Percentiles rank a stretch among this genome's conserved stretches.
These are phyloP conservation scores for Argentina anserina DNA, from an alignment of 306 rosid genomes.

Conservation along the genomic window DNA sequence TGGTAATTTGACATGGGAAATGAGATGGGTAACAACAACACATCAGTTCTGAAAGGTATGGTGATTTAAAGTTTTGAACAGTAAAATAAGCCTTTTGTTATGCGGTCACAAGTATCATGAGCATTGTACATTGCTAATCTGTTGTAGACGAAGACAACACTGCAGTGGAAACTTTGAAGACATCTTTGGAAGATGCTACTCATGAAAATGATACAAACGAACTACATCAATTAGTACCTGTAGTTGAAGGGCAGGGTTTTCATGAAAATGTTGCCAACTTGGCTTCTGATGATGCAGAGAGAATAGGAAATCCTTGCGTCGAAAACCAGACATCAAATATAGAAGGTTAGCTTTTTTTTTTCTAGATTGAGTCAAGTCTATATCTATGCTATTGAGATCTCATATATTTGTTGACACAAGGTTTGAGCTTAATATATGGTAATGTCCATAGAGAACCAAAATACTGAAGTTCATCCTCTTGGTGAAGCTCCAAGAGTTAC, in stretches of 20 bases:
- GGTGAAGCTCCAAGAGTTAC: slow-evolving; percentile 28
- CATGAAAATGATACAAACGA: slow-evolving; percentile 26
- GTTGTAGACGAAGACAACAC: slow-evolving; percentile 57
- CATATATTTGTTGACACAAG: neutral
- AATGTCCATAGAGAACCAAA: slow-evolving; percentile 33
- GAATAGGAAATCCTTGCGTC: slow-evolving; percentile 8
- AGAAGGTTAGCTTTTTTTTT: slow-evolving; percentile 19
- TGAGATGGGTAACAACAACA: slow-evolving; percentile 81
- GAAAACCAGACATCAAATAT: slow-evolving; percentile 14
- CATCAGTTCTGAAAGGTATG: slow-evolving; percentile 66
- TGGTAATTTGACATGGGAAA: slow-evolving; percentile 62
- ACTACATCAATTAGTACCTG: slow-evolving; percentile 28
- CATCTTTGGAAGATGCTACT: slow-evolving; percentile 21
- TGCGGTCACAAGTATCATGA: neutral
- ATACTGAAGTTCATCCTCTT: slow-evolving; percentile 24
- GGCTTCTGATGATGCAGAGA: slow-evolving; percentile 26
- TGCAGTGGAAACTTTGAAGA: slow-evolving; percentile 34
- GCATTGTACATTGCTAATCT: slow-evolving; percentile 8
- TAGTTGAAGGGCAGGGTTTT: slow-evolving; percentile 25
- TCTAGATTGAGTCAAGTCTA: neutral
- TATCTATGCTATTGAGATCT: neutral
- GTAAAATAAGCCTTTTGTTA: neutral
- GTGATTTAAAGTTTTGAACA: neutral
- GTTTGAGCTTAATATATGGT: neutral
- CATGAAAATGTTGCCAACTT: slow-evolving; percentile 21